Evolutionary conservation across 129 eudicot genomes (phyloP).

Genomic region (Solidago caesia): DNA sequence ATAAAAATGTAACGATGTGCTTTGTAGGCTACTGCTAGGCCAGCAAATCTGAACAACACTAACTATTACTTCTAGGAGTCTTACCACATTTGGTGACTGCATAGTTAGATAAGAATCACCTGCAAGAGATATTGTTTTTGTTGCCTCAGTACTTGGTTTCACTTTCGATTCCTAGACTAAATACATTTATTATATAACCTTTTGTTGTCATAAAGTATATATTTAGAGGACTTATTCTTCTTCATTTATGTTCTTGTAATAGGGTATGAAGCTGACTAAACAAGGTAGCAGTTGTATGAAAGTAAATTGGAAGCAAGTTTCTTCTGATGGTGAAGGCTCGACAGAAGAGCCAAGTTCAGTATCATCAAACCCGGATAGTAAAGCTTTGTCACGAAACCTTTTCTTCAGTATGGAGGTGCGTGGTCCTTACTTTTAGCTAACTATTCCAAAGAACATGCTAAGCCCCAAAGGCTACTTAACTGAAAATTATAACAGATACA

Average conservation of each 20-base stretch:
- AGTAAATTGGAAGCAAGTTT: slow-evolving; percentile 71
- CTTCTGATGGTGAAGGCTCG: slow-evolving; percentile 48
- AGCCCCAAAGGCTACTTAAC: neutral
- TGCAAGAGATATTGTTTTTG: too few relatives aligned
- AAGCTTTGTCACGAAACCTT: slow-evolving; percentile 33
- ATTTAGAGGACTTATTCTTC: neutral
- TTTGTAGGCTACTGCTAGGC: too few relatives aligned
- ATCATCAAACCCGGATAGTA: slow-evolving; percentile 25
- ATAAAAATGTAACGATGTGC: too few relatives aligned
- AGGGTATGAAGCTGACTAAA: slow-evolving; percentile 88
- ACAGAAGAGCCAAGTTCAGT: slow-evolving; percentile 43
- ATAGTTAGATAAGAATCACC: too few relatives aligned
- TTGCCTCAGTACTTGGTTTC: too few relatives aligned
- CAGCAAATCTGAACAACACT: too few relatives aligned
- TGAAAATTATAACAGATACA: neutral
- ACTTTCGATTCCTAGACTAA: too few relatives aligned
- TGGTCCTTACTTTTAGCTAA: slow-evolving; percentile 20
- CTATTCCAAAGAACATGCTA: neutral
- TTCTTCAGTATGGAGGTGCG: slow-evolving; percentile 71
- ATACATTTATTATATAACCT: too few relatives aligned
- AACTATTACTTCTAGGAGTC: too few relatives aligned
- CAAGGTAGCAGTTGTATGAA: slow-evolving; percentile 67
- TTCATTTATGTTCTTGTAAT: slow-evolving; percentile 13
- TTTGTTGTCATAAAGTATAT: too few relatives aligned
- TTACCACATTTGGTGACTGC: too few relatives aligned